phyloP scores from a whole-genome alignment of 2,329 filamentous ascomycete genomes.

The Geoglossum cookeanum region DNA sequence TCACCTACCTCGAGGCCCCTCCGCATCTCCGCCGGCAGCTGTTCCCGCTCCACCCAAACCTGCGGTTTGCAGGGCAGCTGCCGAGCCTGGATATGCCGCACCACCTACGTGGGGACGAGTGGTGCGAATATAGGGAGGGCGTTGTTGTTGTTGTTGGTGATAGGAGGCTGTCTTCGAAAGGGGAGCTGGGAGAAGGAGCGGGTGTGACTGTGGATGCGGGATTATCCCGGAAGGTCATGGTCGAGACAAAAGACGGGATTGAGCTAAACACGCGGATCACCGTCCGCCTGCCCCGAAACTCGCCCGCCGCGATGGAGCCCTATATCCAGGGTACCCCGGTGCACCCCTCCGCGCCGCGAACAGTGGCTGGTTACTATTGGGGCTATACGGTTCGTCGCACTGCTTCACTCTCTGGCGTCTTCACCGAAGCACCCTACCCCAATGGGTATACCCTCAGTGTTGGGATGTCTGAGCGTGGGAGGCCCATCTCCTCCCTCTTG shows the following conservation, averaged over 20 bases:
- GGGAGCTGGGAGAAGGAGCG: no score
- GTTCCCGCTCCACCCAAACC: slow-evolving; percentile 62
- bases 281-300: slow-evolving; percentile 40
- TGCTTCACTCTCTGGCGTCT: slow-evolving; percentile 47
- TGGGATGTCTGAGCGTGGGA: slow-evolving; percentile 63
- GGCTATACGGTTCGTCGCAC: slow-evolving; percentile 55
- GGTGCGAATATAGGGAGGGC: slow-evolving; percentile 63
- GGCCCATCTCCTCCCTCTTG: slow-evolving; percentile 21
- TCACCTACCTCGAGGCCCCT: slow-evolving; percentile 69
- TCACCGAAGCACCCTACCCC: slow-evolving; percentile 50
- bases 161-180: slow-evolving; percentile 14
- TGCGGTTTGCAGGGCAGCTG: slow-evolving; percentile 51
- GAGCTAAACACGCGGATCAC: slow-evolving; percentile 57
- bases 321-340: slow-evolving; percentile 37
- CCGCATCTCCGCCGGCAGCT: slow-evolving; percentile 60
- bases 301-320: slow-evolving; percentile 11
- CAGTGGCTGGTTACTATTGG: slow-evolving; percentile 71
- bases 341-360: slow-evolving; percentile 47
- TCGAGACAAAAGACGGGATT: slow-evolving; percentile 34
- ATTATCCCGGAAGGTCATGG: slow-evolving; percentile 26
- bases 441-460: slow-evolving; percentile 68
- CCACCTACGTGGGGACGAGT: slow-evolving; percentile 57
- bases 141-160: slow-evolving; percentile 31
- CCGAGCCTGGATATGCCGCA: slow-evolving; percentile 72
- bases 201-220: slow-evolving; percentile 29